phyloP scores from a whole-genome alignment of 2,329 filamentous ascomycete species.

The Epichloe uncinata region DNA sequence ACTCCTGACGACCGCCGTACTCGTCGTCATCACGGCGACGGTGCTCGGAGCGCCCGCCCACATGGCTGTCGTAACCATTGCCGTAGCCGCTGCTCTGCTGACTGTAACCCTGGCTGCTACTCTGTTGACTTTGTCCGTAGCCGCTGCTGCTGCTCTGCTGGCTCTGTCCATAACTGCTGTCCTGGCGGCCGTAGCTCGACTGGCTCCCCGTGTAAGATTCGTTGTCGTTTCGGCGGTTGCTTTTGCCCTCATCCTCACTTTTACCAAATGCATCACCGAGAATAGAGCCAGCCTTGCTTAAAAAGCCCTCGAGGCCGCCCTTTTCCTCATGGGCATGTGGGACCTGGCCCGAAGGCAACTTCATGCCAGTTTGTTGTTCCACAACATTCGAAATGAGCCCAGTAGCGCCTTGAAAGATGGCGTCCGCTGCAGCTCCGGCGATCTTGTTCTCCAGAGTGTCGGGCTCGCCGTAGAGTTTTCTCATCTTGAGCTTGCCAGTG shows the following conservation, averaged over 20 bases:
- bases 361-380: constrained; percentile 31
- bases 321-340: constrained; percentile 37
- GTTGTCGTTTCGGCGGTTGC: constrained; percentile 37
- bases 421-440: constrained; percentile 39
- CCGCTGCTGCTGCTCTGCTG: constrained; percentile 42
- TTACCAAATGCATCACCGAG: constrained; percentile 48
- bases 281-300: constrained; percentile 55
- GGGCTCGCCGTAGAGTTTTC: constrained; percentile 44
- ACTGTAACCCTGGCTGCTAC: constrained; percentile 44
- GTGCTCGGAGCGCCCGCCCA: constrained; percentile 7
- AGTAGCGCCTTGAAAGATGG: constrained; percentile 44
- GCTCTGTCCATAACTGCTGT: constrained; percentile 46
- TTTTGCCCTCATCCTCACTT: constrained; percentile 40
- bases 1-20: constrained; percentile 11
- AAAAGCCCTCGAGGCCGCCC: constrained; percentile 53
- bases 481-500: constrained; percentile 62
- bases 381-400: constrained; percentile 36
- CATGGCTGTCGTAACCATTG: constrained; percentile 12
- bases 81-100: constrained; percentile 20
- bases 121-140: constrained; percentile 42
- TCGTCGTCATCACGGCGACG: constrained; percentile 5
- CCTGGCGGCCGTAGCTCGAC: constrained; percentile 46
- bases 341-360: constrained; percentile 19
- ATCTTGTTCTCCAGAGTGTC: constrained; percentile 43
- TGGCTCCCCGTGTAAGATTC: constrained; percentile 49